Evolutionary conservation across 1,284 basidiomycete species (phyloP).

Genomic region (Athelia sp.): DNA sequence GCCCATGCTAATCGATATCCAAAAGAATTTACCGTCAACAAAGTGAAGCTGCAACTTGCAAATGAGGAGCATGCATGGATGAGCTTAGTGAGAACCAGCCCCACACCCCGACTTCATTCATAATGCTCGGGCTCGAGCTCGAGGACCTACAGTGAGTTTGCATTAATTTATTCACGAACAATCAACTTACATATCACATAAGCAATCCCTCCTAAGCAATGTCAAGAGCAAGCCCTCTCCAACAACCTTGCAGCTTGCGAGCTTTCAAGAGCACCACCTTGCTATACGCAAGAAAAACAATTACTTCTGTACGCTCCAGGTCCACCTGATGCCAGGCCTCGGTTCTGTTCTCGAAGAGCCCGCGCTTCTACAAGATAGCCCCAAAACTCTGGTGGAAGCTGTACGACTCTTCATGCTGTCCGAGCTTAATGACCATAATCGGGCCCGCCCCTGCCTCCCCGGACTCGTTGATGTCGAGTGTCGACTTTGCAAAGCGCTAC

Average conservation of each 20-base stretch:
- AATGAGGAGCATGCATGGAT: slow-evolving; percentile 4
- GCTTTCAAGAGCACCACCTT: neutral
- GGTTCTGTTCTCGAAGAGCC: neutral
- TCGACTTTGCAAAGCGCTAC: neutral
- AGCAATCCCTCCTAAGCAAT: neutral
- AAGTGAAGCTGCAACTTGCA: neutral
- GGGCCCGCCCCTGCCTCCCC: neutral
- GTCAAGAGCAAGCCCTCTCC: neutral
- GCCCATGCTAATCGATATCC: too few relatives aligned
- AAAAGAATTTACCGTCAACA: neutral
- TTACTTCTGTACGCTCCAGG: neutral
- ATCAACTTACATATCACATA: neutral
- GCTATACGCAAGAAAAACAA: neutral
- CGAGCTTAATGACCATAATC: neutral
- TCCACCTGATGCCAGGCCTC: neutral
- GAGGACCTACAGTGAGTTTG: slow-evolving; percentile 9
- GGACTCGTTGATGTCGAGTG: neutral
- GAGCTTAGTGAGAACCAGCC: neutral
- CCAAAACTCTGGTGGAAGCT: slow-evolving; percentile 4
- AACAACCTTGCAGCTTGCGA: neutral
- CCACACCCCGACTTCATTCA: slow-evolving; percentile 6
- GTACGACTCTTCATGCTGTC: neutral
- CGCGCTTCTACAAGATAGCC: neutral
- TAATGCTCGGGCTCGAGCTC: slow-evolving; percentile 2
- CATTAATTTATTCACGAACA: neutral